These are phyloP conservation scores for Sordariomycetes sp. DNA, from an alignment of 2,329 filamentous ascomycete genomes.

Conservation along the genomic window DNA sequence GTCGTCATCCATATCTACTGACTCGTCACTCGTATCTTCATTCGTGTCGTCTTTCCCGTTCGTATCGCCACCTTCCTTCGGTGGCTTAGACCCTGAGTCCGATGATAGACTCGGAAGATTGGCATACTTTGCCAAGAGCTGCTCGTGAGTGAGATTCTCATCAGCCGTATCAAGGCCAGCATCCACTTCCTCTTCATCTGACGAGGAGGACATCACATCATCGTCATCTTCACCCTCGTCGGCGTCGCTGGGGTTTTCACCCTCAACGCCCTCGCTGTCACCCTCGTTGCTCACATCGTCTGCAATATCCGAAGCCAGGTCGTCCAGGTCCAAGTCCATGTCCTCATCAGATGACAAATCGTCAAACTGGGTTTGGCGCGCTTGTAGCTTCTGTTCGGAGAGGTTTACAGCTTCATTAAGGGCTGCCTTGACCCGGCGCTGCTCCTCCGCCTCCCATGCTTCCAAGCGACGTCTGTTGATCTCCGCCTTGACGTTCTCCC, in stretches of 20 bases:
- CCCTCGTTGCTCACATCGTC: not conserved
- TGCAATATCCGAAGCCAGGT: conserved; percentile 18
- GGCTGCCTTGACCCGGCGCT: conserved; percentile 51
- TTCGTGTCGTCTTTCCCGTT: conserved; percentile 4
- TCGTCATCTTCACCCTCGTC: conserved; percentile 27
- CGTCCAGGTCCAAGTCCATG: conserved; percentile 23
- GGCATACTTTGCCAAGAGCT: conserved; percentile 56
- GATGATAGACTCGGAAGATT: conserved; percentile 32
- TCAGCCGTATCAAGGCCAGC: conserved; percentile 42
- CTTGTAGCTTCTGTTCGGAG: conserved; percentile 55
- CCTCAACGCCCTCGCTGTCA: conserved; percentile 14
- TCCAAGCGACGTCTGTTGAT: conserved; percentile 46
- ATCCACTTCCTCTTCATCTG: conserved; percentile 49
- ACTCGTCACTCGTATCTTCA: conserved; percentile 11
- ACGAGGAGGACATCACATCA: conserved; percentile 44
- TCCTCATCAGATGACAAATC: conserved; percentile 32
- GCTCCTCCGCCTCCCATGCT: conserved; percentile 53
- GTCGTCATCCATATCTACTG: conserved; percentile 33
- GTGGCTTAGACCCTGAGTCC: conserved; percentile 8
- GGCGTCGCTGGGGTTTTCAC: conserved; percentile 14
- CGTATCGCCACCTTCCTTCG: conserved; percentile 13
- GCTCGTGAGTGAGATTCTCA: conserved; percentile 54
- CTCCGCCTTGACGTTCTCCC: conserved; percentile 50
- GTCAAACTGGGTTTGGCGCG: conserved; percentile 38
- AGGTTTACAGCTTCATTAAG: conserved; percentile 62